phyloP scores from a whole-genome alignment of 805 yeast genomes.

The Myxozyma monticola region DNA sequence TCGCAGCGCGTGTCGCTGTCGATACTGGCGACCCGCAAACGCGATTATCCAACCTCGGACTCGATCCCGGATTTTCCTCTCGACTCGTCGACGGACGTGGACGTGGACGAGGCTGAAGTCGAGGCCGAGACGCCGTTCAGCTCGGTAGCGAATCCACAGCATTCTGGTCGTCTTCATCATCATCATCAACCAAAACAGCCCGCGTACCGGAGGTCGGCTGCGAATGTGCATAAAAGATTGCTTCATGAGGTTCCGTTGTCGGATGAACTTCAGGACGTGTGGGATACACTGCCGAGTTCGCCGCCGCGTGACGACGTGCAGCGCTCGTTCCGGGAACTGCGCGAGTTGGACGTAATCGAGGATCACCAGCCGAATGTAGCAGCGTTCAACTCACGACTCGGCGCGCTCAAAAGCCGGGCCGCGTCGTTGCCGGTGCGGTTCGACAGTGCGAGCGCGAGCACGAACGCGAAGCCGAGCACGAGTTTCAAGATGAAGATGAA shows the following conservation, averaged over 20 bases:
- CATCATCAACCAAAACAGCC: background rate
- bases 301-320: constrained; percentile 19
- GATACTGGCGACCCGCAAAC: constrained; percentile 14
- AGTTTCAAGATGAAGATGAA: background rate
- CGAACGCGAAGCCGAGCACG: background rate
- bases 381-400: constrained; percentile 4
- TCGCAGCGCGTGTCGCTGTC: constrained; percentile 18
- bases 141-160: background rate
- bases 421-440: constrained; percentile 8
- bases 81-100: constrained; percentile 16
- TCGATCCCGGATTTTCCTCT: constrained; percentile 9
- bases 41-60: constrained; percentile 31
- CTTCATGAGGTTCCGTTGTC: constrained; percentile 5
- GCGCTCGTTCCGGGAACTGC: constrained; percentile 7
- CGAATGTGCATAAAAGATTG: constrained; percentile 8
- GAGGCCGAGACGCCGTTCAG: background rate
- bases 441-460: background rate
- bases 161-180: background rate
- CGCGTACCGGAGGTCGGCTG: constrained; percentile 5
- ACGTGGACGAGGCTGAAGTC: background rate
- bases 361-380: background rate
- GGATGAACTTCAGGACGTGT: constrained; percentile 12
- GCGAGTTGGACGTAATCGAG: background rate
- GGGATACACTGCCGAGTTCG: constrained; percentile 22
- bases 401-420: constrained; percentile 6